Base-by-base conservation (phyloP, 441 rosid genomes). In the Eruca vesicaria region DNA sequence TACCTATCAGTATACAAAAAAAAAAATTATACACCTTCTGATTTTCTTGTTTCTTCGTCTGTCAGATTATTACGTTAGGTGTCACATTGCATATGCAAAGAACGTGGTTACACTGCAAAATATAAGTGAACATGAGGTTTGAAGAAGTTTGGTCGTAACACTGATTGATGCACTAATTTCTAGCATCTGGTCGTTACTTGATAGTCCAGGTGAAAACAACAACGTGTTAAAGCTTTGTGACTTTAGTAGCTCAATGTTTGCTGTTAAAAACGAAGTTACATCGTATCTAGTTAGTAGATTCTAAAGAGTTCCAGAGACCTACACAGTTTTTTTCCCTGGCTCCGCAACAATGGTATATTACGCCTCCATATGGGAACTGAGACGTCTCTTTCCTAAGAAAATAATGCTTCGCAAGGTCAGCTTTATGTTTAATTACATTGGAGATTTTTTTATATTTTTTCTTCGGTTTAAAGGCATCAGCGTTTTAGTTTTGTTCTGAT, bases 201-300 rank as follows among this genome's bases (percentile, higher is more conserved):
- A 76, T 69, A 80, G 23, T 67, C 26, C 75, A 96, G 99, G 99
- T 96, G 50, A 87, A 82, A 93, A 92, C 32, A 93, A 96, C 83
- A 93, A 91, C 85, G 94, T 93, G 66, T 79, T 96, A 10, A 82
- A 96, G 88, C 97, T 96, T 66, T 96, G 99, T 81, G 99, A 96
- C 84, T 96, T 96, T 77, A 97, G 99, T 68, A 96, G 86, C 81
- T 98, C 99, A 2, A 96, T 96, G 97, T 90, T 83, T 82, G 87
- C 97, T 80, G 98, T 96, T 36, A 90, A 90, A 87, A 96, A 96
- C 73, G 97, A 96, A 81, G 86, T 96, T 60, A 96, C 99, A n/a
- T 98, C 98, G 28, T 91, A 93, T 81, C 93, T 96, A 64, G 99
- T 96, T 58, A 96, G 99, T 86, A 96, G 99, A 53, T 96, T 96